A percentile compares a stretch with the other conserved stretches of the same genome.
These are phyloP conservation scores for Colletotrichum melonis DNA, from an alignment of 2,329 filamentous ascomycete genomes.

Conservation along the genomic window DNA sequence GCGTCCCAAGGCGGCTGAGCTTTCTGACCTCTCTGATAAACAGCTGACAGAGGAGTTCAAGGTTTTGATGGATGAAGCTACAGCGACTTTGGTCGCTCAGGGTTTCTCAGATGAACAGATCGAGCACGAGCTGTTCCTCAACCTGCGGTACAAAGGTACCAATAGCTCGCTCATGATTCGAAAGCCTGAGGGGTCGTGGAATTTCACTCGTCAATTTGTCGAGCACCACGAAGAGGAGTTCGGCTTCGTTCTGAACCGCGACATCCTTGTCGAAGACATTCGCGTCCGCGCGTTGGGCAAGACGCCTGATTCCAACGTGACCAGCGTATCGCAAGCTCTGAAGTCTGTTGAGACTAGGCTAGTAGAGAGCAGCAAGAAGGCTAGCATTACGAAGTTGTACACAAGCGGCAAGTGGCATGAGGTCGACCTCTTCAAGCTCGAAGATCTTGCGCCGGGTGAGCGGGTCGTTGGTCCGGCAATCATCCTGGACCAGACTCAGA, in stretches of 20 bases:
- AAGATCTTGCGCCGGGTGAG: too few relatives aligned
- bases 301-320: conserved; percentile 66
- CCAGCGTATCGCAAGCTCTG: too few relatives aligned
- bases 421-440: too few relatives aligned
- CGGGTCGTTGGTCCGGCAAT: too few relatives aligned
- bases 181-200: conserved; percentile 62
- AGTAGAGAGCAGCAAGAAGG: too few relatives aligned
- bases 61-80: background rate
- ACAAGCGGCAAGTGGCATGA: too few relatives aligned
- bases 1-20: conserved; percentile 56
- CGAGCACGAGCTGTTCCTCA: conserved; percentile 89
- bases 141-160: conserved; percentile 91
- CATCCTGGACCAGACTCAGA: too few relatives aligned
- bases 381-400: too few relatives aligned
- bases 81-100: conserved; percentile 15
- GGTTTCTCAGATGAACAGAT: conserved; percentile 82
- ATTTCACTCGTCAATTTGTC: background rate
- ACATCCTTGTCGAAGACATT: conserved; percentile 91
- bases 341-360: too few relatives aligned
- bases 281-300: conserved; percentile 91
- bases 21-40: background rate
- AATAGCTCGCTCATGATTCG: conserved; percentile 92
- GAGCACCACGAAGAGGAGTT: conserved; percentile 91
- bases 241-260: conserved; percentile 84
- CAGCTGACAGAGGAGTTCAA: background rate